Conservation (phyloP, 805 yeast species). For the Metschnikowia matae region DNA sequence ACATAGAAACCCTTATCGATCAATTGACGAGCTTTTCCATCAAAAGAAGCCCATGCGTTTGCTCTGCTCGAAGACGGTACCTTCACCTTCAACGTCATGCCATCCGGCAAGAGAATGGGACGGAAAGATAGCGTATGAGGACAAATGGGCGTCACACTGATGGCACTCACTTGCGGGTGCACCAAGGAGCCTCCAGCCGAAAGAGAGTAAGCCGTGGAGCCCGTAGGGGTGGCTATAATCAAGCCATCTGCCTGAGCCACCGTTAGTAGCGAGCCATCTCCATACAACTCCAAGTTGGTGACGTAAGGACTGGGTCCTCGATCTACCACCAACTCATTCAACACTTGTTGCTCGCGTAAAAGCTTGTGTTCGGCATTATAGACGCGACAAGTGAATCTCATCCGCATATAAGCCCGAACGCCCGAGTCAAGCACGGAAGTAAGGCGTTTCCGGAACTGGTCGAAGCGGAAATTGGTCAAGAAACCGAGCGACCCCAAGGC, state of each 20-base stretch:
- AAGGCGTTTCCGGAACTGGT: slow-evolving; percentile 60
- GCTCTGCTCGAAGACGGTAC: slow-evolving; percentile 77
- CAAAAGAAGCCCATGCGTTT: slow-evolving; percentile 96
- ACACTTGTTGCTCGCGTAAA: slow-evolving; percentile 66
- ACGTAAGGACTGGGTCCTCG: slow-evolving; percentile 93
- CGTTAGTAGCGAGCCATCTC: slow-evolving; percentile 79
- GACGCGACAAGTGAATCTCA: slow-evolving; percentile 84
- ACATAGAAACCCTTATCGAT: slow-evolving; percentile 80
- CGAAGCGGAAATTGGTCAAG: slow-evolving; percentile 75
- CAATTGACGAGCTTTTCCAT: slow-evolving; percentile 86
- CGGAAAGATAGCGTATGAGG: slow-evolving; percentile 93
- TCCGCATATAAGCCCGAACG: slow-evolving; percentile 69
- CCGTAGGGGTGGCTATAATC: slow-evolving; percentile 91
- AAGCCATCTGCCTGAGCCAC: slow-evolving; percentile 93
- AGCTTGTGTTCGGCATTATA: slow-evolving; percentile 48
- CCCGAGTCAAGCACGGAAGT: slow-evolving; percentile 61
- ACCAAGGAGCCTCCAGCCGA: slow-evolving; percentile 95
- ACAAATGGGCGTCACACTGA: slow-evolving; percentile 91
- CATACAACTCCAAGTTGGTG: slow-evolving; percentile 83
- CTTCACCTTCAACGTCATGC: slow-evolving; percentile 78
- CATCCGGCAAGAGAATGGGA: slow-evolving; percentile 88
- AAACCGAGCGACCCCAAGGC: slow-evolving; percentile 42
- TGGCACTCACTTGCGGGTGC: slow-evolving; percentile 90
- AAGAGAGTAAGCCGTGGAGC: slow-evolving; percentile 92
- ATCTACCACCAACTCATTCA: slow-evolving; percentile 87